phyloP scores from a whole-genome alignment of 2,329 filamentous ascomycete species.

The Aspergillus fructus region DNA sequence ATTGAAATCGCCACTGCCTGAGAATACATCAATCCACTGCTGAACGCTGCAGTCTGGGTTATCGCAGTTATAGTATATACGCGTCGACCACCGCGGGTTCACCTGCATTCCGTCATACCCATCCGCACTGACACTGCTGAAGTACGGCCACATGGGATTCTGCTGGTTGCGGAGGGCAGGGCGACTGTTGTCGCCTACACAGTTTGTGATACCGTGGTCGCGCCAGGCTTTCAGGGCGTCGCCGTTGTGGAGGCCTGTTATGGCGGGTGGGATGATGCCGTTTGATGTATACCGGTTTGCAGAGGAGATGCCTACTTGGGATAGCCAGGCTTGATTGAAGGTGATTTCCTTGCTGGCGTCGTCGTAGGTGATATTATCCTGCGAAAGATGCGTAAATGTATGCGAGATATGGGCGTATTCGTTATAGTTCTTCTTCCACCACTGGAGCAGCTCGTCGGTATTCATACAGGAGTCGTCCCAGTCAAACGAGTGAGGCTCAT shows the following conservation, averaged over 20 bases:
- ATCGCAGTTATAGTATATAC: constrained; percentile 66
- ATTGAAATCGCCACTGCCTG: constrained; percentile 53
- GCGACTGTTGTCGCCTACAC: constrained; percentile 64
- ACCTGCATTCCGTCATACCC: constrained; percentile 58
- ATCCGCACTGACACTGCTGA: constrained; percentile 51
- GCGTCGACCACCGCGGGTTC: constrained; percentile 60
- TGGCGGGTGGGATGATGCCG: constrained; percentile 62
- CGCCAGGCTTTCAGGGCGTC: constrained; percentile 60
- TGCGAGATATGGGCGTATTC: constrained; percentile 60
- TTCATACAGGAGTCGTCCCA: constrained; percentile 52
- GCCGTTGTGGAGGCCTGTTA: constrained; percentile 63
- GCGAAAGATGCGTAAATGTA: constrained; percentile 60
- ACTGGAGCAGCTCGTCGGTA: constrained; percentile 52
- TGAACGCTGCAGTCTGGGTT: constrained; percentile 54
- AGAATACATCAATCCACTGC: constrained; percentile 62
- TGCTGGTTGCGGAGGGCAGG: constrained; percentile 52
- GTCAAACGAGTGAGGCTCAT: constrained; percentile 43
- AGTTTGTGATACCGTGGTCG: constrained; percentile 59
- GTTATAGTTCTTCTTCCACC: constrained; percentile 53
- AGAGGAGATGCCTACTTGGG: constrained; percentile 51
- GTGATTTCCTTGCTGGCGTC: constrained; percentile 58
- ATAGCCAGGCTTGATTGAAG: constrained; percentile 61
- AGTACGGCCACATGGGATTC: constrained; percentile 57
- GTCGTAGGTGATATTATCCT: constrained; percentile 60
- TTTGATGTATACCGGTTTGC: constrained; percentile 51